phyloP scores from a whole-genome alignment of 306 rosid genomes.

The Acacia crassicarpa region DNA sequence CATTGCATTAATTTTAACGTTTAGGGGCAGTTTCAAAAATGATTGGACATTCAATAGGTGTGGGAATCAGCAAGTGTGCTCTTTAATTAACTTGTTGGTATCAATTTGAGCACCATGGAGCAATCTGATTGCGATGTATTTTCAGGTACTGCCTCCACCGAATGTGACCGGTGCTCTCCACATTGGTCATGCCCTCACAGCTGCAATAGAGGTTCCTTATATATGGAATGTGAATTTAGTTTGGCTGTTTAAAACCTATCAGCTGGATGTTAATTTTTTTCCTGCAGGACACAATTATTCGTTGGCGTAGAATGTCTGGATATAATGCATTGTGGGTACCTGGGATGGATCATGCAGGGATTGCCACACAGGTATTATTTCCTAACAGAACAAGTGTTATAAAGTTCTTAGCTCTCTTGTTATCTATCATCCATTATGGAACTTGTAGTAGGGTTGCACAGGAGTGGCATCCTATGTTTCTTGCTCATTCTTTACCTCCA shows the following conservation, averaged over 20 bases:
- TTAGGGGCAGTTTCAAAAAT: not conserved
- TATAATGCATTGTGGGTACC: conserved; percentile 96
- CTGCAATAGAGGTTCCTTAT: conserved; percentile 78
- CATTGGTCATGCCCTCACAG: conserved; percentile 95
- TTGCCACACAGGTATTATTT: conserved; percentile 86
- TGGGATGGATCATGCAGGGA: conserved; percentile 97
- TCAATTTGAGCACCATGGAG: not conserved
- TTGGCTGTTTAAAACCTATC: conserved; percentile 11
- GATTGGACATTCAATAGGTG: not conserved
- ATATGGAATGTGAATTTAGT: conserved; percentile 9
- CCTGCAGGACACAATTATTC: conserved; percentile 86
- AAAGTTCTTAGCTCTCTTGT: conserved; percentile 10
- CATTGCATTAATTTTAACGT: not conserved
- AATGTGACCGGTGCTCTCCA: conserved; percentile 97
- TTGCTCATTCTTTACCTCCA: conserved; percentile 5
- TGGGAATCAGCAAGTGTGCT: not conserved
- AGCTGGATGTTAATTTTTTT: conserved; percentile 25
- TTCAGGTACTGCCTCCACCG: conserved; percentile 95
- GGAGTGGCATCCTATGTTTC: not conserved
- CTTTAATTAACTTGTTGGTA: not conserved
- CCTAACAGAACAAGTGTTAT: conserved; percentile 17
- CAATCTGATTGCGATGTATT: conserved; percentile 6
- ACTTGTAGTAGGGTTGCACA: not conserved
- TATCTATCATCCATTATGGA: conserved; percentile 14
- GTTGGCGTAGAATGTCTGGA: conserved; percentile 96